Base-by-base conservation (phyloP, 2,329 filamentous ascomycete genomes). In the Colletotrichum costaricense region DNA sequence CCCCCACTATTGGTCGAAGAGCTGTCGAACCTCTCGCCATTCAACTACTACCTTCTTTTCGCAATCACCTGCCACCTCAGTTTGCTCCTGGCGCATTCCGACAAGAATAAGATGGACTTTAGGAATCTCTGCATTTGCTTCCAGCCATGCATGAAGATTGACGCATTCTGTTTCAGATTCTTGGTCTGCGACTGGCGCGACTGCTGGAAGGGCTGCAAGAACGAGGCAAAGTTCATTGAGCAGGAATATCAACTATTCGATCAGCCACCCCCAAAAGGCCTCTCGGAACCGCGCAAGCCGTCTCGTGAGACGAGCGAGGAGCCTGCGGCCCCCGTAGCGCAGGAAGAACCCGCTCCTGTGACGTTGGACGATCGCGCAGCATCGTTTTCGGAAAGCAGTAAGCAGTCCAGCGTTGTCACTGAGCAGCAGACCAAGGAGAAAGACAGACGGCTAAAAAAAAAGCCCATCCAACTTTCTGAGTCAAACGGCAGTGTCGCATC, bases 71-170 rank as follows among this genome's bases (percentile, higher is more conserved):
- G 96, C 83, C 96, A 98, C 79, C 91, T 98, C 62, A 98, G 95
- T 78, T 89, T 98, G 30, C 89, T 98, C 11, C 92, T 98, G 77
- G 95, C 94, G 1, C 96, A 97, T 82, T 93, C 95, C 28, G 94
- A 97, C 76, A 95, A 96, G 86, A 98, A 98, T 89, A 98, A 97
- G 86, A 98, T 98, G 96, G 95, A 97, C 80, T 98, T 96, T 81
- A 92, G 94, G 80, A 98, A 98, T 76, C 87, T 98, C 28, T 97
- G 95, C 84, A 97, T 98, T 78, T 98, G 96, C 85, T 98, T 98
- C 83, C 95, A 98, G 82, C 96, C 96, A 4, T 97, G 95, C 82
- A 95, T 98, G 90, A 97, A 96, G 84, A 97, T 98, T 72, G 96
- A 98, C 79, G 93, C 93, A 1, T 97, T 96, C 81, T 97, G 95